A percentile compares a stretch with the other conserved stretches of the same genome.
phyloP scores from a whole-genome alignment of 2,329 filamentous ascomycete species.

The Stachybotrys chartarum region DNA sequence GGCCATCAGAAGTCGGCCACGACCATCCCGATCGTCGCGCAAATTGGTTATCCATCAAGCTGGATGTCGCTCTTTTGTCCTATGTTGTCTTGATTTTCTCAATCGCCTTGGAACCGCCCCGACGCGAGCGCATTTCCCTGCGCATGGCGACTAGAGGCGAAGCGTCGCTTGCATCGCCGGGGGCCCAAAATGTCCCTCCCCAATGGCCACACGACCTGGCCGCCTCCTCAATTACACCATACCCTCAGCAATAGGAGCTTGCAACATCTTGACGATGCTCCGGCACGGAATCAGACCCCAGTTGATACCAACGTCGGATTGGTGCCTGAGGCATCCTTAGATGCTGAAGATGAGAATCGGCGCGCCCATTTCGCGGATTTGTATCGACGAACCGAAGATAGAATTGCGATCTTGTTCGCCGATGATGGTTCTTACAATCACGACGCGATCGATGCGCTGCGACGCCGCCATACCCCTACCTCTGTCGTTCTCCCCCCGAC shows the following conservation, averaged over 20 bases:
- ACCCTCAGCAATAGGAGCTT: constrained; percentile 41
- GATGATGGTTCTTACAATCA: constrained; percentile 47
- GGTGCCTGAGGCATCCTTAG: constrained; percentile 54
- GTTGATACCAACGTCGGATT: constrained; percentile 39
- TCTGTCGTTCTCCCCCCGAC: constrained; percentile 42
- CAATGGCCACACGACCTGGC: constrained; percentile 61
- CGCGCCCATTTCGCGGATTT: constrained; percentile 70
- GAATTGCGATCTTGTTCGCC: constrained; percentile 68
- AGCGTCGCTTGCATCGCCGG: constrained; percentile 40
- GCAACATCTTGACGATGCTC: constrained; percentile 55
- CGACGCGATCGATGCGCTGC: constrained; percentile 46
- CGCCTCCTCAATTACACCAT: constrained; percentile 46
- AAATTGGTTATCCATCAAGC: constrained; percentile 40
- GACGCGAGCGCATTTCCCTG: constrained; percentile 43
- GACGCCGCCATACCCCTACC: constrained; percentile 30
- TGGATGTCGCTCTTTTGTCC: constrained; percentile 42
- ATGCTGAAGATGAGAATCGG: constrained; percentile 62
- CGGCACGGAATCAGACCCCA: constrained; percentile 42
- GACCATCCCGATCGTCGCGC: constrained; percentile 30
- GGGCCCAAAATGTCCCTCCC: constrained; percentile 57
- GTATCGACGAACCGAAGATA: constrained; percentile 70
- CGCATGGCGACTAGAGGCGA: constrained; percentile 50
- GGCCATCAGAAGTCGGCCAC: constrained; percentile 45
- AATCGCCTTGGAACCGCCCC: constrained; percentile 38
- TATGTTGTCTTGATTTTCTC: constrained; percentile 41